Percentiles rank a stretch among this genome's conserved stretches.
Evolutionary conservation across 805 yeast genomes (phyloP).

Genomic region (Yarrowia bubula): DNA sequence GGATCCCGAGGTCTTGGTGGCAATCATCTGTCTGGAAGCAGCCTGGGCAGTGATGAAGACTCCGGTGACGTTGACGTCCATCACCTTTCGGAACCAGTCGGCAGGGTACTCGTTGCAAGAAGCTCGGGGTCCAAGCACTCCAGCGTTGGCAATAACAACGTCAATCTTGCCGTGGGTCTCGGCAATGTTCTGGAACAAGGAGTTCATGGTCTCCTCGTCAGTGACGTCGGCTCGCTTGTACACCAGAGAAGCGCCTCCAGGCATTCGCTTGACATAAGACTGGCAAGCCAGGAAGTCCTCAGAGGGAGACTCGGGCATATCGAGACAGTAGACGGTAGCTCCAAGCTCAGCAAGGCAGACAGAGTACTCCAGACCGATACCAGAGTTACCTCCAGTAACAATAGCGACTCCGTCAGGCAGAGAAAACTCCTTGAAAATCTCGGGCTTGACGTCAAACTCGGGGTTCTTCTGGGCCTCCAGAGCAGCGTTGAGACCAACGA

Average conservation of each 20-base stretch:
- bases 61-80: conserved; percentile 68
- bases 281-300: conserved; percentile 34
- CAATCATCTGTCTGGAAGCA: conserved; percentile 62
- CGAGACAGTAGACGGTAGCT: conserved; percentile 44
- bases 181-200: conserved; percentile 48
- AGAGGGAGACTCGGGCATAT: conserved; percentile 34
- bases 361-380: conserved; percentile 47
- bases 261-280: conserved; percentile 33
- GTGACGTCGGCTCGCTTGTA: conserved; percentile 52
- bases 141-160: conserved; percentile 75
- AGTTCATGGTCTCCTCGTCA: conserved; percentile 40
- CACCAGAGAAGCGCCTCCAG: conserved; percentile 41
- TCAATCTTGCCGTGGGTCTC: conserved; percentile 56
- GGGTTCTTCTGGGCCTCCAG: conserved; percentile 34
- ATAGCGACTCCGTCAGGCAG: conserved; percentile 45
- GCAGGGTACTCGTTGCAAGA: conserved; percentile 57
- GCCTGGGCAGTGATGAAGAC: conserved; percentile 69
- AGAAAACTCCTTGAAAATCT: conserved; percentile 43
- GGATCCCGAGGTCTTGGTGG: conserved; percentile 53
- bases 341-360: conserved; percentile 47
- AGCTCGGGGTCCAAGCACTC: conserved; percentile 44
- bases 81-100: conserved; percentile 59
- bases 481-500: conserved; percentile 37
- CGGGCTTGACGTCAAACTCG: conserved; percentile 31
- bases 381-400: conserved; percentile 48